Evolutionary conservation across 2,329 filamentous ascomycete genomes (phyloP).

Genomic region (Aureobasidium musti): DNA sequence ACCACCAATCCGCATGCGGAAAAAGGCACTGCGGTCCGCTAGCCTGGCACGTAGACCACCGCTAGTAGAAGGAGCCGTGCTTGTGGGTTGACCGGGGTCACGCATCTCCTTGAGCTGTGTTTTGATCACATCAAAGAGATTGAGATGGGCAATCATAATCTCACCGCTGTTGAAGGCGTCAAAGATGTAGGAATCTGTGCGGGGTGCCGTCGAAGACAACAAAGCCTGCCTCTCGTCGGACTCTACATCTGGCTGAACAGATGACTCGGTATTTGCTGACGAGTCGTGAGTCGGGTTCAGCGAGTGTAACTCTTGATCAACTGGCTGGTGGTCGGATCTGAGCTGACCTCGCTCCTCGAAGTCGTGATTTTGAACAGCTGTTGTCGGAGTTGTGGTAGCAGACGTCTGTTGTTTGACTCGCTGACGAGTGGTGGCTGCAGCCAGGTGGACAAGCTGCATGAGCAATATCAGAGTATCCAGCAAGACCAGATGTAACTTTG

Average conservation of each 20-base stretch:
- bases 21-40: slow-evolving; percentile 29
- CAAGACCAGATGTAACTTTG: slow-evolving; percentile 54
- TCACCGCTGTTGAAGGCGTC: slow-evolving; percentile 52
- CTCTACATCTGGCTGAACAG: slow-evolving; percentile 27
- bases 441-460: slow-evolving; percentile 60
- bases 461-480: slow-evolving; percentile 58
- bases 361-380: slow-evolving; percentile 56
- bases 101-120: slow-evolving; percentile 47
- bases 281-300: slow-evolving; percentile 35
- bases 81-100: slow-evolving; percentile 35
- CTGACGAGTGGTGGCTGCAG: slow-evolving; percentile 55
- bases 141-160: slow-evolving; percentile 50
- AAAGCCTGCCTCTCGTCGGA: slow-evolving; percentile 28
- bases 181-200: slow-evolving; percentile 43
- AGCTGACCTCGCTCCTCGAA: slow-evolving; percentile 58
- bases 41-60: slow-evolving; percentile 31
- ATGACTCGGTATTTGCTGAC: neutral
- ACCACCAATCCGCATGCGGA: slow-evolving; percentile 29
- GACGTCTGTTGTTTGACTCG: slow-evolving; percentile 47
- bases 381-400: slow-evolving; percentile 35
- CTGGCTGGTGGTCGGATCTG: slow-evolving; percentile 39
- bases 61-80: slow-evolving; percentile 21
- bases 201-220: slow-evolving; percentile 32
- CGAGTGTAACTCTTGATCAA: slow-evolving; percentile 48
- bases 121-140: slow-evolving; percentile 46